Conservation (phyloP, 352 stramenopile genomes). For the Globisporangium parvum region DNA sequence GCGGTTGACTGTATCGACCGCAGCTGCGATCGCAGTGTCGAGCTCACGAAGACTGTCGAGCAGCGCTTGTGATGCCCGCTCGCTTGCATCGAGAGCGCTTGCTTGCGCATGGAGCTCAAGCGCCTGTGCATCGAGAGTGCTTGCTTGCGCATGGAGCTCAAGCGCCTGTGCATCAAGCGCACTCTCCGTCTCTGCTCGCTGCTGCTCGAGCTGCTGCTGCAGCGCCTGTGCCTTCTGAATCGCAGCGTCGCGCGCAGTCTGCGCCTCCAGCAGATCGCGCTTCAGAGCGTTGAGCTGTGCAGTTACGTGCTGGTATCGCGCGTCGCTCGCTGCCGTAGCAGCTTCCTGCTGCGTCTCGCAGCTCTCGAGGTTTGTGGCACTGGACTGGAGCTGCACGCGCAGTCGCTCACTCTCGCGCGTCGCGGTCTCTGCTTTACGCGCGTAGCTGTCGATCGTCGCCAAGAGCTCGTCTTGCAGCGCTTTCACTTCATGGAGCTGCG, state of each 20-base stretch:
- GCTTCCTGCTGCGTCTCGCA: slow-evolving; percentile 4
- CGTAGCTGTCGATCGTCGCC: slow-evolving; percentile 43
- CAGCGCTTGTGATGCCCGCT: slow-evolving; percentile 20
- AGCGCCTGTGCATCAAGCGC: slow-evolving; percentile 16
- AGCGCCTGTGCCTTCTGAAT: slow-evolving; percentile 13
- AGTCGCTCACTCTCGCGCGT: slow-evolving; percentile 23
- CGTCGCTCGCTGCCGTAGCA: slow-evolving; percentile 1
- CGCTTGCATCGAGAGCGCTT: slow-evolving; percentile 9
- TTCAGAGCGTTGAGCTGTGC: slow-evolving; percentile 1
- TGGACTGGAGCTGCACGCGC: slow-evolving; percentile 15
- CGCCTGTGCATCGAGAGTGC: slow-evolving; percentile 15
- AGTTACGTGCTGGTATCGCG: slow-evolving; percentile 9
- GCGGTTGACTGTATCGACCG: neutral
- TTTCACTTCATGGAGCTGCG: slow-evolving; percentile 56
- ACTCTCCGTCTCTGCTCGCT: slow-evolving; percentile 10
- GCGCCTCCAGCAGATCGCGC: slow-evolving; percentile 4
- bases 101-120: slow-evolving; percentile 9
- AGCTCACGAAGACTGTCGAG: slow-evolving; percentile 26
- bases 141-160: slow-evolving; percentile 8
- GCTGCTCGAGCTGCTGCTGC: slow-evolving; percentile 17
- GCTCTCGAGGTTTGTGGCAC: slow-evolving; percentile 1
- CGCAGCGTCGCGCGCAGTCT: slow-evolving; percentile 13
- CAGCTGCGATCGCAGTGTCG: slow-evolving; percentile 22
- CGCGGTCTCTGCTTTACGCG: slow-evolving; percentile 21
- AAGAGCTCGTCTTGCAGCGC: slow-evolving; percentile 65